These are phyloP conservation scores for Saraca asoca DNA, from an alignment of 331 rosid genomes.

Conservation along the genomic window DNA sequence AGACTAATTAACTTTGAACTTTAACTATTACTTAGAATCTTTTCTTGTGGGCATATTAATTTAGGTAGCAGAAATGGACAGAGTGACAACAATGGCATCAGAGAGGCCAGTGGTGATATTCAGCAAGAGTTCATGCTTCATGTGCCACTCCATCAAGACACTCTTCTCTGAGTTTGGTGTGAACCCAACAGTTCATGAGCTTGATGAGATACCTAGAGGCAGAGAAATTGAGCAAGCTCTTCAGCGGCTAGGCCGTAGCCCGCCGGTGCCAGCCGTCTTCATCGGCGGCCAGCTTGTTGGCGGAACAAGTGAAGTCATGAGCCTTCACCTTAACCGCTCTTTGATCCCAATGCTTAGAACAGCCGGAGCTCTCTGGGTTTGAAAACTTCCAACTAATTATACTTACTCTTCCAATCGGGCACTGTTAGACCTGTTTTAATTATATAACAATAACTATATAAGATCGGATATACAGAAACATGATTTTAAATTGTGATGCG, in stretches of 20 bases:
- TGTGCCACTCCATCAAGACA: constrained; percentile 89
- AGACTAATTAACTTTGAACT: too few species aligned
- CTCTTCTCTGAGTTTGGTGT: constrained; percentile 87
- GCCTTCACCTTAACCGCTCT: constrained; percentile 85
- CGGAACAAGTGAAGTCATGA: constrained; percentile 76
- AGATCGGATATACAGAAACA: too few species aligned
- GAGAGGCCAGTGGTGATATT: constrained; percentile 93
- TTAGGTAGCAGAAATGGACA: constrained; percentile 64
- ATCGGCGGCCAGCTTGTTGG: constrained; percentile 85
- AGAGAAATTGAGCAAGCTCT: constrained; percentile 94
- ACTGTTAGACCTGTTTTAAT: too few species aligned
- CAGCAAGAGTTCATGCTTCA: constrained; percentile 97
- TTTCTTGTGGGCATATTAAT: too few species aligned
- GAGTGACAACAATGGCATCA: constrained; percentile 66
- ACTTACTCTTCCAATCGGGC: too few species aligned
- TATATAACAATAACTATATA: too few species aligned
- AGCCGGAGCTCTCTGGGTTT: constrained; percentile 99
- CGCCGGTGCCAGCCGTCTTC: constrained; percentile 86
- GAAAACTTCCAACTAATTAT: not conserved
- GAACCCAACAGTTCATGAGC: constrained; percentile 76
- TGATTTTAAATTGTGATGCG: too few species aligned
- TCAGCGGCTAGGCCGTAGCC: constrained; percentile 79
- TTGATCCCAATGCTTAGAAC: constrained; percentile 81
- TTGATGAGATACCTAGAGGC: constrained; percentile 73
- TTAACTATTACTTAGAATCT: too few species aligned